phyloP scores from a whole-genome alignment of 2,329 filamentous ascomycete species.

The Moelleriella libera region DNA sequence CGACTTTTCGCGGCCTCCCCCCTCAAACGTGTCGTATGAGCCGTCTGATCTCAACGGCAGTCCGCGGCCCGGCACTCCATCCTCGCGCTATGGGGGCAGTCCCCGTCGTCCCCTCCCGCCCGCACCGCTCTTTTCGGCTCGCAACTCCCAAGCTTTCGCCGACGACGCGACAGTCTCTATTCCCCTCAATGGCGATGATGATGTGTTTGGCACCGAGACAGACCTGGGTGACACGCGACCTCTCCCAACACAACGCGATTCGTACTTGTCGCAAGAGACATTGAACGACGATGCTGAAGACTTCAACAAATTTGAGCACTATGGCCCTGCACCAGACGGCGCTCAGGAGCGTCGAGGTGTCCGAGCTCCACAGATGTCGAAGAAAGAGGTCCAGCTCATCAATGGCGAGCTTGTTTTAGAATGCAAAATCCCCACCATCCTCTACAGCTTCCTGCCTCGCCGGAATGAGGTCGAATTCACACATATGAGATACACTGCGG shows the following conservation, averaged over 20 bases:
- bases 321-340: conserved; percentile 75
- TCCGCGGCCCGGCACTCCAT: conserved; percentile 80
- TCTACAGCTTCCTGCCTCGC: conserved; percentile 91
- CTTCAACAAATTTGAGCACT: conserved; percentile 56
- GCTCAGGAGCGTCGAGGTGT: conserved; percentile 81
- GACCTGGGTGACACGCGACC: conserved; percentile 38
- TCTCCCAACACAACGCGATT: conserved; percentile 37
- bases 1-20: conserved; percentile 59
- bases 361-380: conserved; percentile 73
- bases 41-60: conserved; percentile 79
- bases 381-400: conserved; percentile 89
- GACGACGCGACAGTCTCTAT: conserved; percentile 63
- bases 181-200: conserved; percentile 50
- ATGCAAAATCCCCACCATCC: conserved; percentile 96
- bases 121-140: conserved; percentile 61
- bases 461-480: conserved; percentile 94
- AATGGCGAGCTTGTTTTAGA: conserved; percentile 96
- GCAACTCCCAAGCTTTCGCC: conserved; percentile 37
- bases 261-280: conserved; percentile 41
- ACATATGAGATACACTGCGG: conserved; percentile 96
- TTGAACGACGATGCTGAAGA: conserved; percentile 30
- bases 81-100: conserved; percentile 77
- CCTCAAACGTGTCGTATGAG: conserved; percentile 63
- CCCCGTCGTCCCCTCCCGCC: conserved; percentile 78
- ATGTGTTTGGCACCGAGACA: conserved; percentile 56